phyloP scores from a whole-genome alignment of 208 protist genomes.

The Leishmania arabica region DNA sequence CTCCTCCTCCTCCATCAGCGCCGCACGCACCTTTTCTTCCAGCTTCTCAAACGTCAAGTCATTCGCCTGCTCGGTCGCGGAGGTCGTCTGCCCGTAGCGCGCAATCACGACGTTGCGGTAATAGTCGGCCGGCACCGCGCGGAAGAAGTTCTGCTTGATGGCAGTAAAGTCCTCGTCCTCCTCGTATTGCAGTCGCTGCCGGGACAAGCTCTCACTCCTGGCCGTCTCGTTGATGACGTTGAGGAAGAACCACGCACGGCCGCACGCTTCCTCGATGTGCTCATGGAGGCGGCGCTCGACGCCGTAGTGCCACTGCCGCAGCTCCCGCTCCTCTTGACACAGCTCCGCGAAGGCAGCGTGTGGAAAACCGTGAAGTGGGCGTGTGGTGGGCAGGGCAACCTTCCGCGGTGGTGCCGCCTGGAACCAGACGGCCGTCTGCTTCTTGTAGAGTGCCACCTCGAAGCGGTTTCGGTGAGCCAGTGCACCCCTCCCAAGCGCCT shows the following conservation, averaged over 20 bases:
- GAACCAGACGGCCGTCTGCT: conserved; percentile 62
- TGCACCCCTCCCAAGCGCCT: conserved; percentile 31
- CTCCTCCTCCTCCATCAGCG: conserved; percentile 42
- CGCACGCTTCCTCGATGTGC: conserved; percentile 53
- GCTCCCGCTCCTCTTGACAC: conserved; percentile 64
- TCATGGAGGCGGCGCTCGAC: conserved; percentile 57
- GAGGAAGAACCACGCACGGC: conserved; percentile 50
- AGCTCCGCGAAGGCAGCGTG: conserved; percentile 46
- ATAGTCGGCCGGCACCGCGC: conserved; percentile 58
- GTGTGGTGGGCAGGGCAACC: conserved; percentile 33
- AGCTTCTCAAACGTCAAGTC: conserved; percentile 46
- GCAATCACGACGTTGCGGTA: conserved; percentile 55
- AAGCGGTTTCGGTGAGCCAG: conserved; percentile 30
- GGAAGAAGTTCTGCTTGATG: conserved; percentile 55
- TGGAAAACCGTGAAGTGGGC: conserved; percentile 46
- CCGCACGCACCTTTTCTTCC: conserved; percentile 33
- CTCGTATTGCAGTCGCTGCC: conserved; percentile 52
- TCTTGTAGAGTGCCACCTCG: conserved; percentile 36
- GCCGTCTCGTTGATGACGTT: conserved; percentile 40
- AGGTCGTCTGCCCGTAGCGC: conserved; percentile 38
- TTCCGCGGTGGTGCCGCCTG: conserved; percentile 32
- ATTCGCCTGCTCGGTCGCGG: background rate
- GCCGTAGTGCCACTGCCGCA: conserved; percentile 66
- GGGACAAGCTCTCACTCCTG: conserved; percentile 34
- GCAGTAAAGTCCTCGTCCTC: conserved; percentile 45